Evolutionary conservation across 176 grass and related monocot genomes (phyloP).

Genomic region (Musa schizocarpa): DNA sequence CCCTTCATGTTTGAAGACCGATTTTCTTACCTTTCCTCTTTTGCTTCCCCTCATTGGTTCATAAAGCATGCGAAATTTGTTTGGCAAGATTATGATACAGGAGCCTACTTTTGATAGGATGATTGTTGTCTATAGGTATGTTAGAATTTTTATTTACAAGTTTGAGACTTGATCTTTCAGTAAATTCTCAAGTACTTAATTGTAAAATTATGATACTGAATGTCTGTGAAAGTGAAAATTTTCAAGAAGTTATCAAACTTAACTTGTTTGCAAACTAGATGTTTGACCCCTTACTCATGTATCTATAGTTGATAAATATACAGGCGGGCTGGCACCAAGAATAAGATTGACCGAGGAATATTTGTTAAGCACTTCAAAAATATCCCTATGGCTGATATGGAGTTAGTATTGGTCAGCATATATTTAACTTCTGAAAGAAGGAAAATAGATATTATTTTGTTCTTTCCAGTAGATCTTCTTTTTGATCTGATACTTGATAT

Average conservation of each 20-base stretch:
- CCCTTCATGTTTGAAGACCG: not conserved
- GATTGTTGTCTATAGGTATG: slow-evolving; percentile 96
- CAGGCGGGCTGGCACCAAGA: slow-evolving; percentile 56
- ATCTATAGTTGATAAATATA: slow-evolving; percentile 25
- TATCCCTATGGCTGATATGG: slow-evolving; percentile 99
- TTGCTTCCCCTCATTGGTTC: not conserved
- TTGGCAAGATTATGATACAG: slow-evolving; percentile 80
- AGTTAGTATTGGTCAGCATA: slow-evolving; percentile 78
- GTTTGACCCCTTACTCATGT: not conserved
- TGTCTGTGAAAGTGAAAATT: not conserved
- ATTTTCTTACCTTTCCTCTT: slow-evolving; percentile 13
- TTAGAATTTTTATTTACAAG: not conserved
- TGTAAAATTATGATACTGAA: not conserved
- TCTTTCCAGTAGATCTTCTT: slow-evolving; percentile 1
- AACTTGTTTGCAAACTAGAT: not conserved
- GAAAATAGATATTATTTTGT: not conserved
- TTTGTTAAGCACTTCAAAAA: slow-evolving; percentile 98
- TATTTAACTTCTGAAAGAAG: slow-evolving; percentile 3
- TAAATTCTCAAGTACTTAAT: not conserved
- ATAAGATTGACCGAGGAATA: slow-evolving; percentile 57
- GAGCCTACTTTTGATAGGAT: slow-evolving; percentile 98
- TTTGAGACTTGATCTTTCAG: not conserved
- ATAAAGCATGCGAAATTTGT: slow-evolving; percentile 60
- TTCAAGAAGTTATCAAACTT: not conserved
- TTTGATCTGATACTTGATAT: not conserved